Conservation (phyloP, 192 early-diverging fungal genomes). For the Phlyctochytrium planicorne region DNA sequence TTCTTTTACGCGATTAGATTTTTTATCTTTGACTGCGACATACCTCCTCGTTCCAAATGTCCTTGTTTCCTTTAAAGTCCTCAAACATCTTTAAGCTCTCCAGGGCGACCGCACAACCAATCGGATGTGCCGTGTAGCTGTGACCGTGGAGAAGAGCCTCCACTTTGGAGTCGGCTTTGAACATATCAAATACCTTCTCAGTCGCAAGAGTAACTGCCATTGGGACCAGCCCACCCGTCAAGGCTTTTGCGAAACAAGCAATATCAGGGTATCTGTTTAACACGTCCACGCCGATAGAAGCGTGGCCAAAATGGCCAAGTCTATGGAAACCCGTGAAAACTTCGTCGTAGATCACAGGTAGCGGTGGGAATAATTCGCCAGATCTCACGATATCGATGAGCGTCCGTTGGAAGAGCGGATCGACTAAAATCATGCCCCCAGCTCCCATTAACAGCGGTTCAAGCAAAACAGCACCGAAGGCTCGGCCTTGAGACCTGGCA, state of each 20-base stretch:
- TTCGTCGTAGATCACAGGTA: conserved; percentile 79
- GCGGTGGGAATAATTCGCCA: too few species aligned
- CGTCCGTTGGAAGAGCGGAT: conserved; percentile 72
- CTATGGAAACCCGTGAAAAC: conserved; percentile 53
- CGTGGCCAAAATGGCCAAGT: conserved; percentile 11
- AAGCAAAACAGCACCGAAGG: conserved; percentile 59
- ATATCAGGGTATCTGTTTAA: conserved; percentile 72
- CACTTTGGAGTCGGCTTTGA: conserved; percentile 59
- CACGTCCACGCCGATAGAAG: conserved; percentile 52
- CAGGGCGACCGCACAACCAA: conserved; percentile 72
- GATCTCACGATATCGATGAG: conserved; percentile 56
- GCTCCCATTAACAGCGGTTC: conserved; percentile 82
- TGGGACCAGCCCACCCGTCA: conserved; percentile 76
- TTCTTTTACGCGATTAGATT: too few species aligned
- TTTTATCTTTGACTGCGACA: too few species aligned
- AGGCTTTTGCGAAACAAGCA: conserved; percentile 69
- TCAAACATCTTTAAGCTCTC: conserved; percentile 7
- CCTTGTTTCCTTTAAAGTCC: not conserved
- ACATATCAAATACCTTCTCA: conserved; percentile 63
- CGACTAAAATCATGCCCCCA: conserved; percentile 81
- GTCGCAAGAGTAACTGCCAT: conserved; percentile 67
- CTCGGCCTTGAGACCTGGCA: not conserved
- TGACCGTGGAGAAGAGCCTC: conserved; percentile 80
- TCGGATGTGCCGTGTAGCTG: conserved; percentile 79
- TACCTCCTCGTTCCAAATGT: not conserved